A percentile compares a stretch with the other conserved stretches of the same genome.
phyloP scores from a whole-genome alignment of 1,284 basidiomycete species.

The Trichosporon sp. region DNA sequence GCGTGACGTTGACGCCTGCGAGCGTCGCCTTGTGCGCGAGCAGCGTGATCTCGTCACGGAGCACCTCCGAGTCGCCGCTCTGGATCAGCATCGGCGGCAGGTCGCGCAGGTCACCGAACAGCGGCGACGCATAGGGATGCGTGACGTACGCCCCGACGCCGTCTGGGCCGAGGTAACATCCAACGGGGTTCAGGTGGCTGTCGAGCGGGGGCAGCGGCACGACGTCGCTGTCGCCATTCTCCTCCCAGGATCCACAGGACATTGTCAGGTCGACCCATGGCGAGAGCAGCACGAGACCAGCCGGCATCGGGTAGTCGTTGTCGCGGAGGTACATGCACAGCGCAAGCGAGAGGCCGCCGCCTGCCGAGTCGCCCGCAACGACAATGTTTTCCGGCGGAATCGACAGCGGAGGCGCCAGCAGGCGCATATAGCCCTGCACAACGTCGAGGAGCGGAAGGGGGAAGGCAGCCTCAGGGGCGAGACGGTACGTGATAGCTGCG shows the following conservation, averaged over 20 bases:
- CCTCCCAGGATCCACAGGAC: constrained; percentile 97
- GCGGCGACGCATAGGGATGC: constrained; percentile 91
- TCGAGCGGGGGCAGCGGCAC: constrained; percentile 72
- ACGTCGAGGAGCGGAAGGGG: constrained; percentile 92
- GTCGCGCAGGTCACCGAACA: constrained; percentile 88
- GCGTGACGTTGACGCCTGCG: constrained; percentile 82
- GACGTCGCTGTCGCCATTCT: constrained; percentile 80
- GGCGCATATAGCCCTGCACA: constrained; percentile 80
- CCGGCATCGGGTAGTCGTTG: constrained; percentile 75
- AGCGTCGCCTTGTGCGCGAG: constrained; percentile 89
- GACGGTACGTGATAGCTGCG: constrained; percentile 88
- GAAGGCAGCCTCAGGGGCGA: constrained; percentile 92
- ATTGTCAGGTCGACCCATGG: constrained; percentile 95
- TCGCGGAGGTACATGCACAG: constrained; percentile 90
- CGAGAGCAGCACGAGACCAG: constrained; percentile 80
- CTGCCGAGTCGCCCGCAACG: constrained; percentile 88
- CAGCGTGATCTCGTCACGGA: constrained; percentile 90
- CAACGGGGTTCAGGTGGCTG: constrained; percentile 90
- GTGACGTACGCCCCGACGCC: constrained; percentile 80
- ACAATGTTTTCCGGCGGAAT: constrained; percentile 90
- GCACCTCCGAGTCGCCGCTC: constrained; percentile 88
- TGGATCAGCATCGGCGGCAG: constrained; percentile 92
- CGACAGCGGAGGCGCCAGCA: constrained; percentile 77
- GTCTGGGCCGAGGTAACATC: constrained; percentile 84
- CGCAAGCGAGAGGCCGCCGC: constrained; percentile 83